phyloP scores from a whole-genome alignment of 768 basidiomycete genomes.

The Suillus luteus region DNA sequence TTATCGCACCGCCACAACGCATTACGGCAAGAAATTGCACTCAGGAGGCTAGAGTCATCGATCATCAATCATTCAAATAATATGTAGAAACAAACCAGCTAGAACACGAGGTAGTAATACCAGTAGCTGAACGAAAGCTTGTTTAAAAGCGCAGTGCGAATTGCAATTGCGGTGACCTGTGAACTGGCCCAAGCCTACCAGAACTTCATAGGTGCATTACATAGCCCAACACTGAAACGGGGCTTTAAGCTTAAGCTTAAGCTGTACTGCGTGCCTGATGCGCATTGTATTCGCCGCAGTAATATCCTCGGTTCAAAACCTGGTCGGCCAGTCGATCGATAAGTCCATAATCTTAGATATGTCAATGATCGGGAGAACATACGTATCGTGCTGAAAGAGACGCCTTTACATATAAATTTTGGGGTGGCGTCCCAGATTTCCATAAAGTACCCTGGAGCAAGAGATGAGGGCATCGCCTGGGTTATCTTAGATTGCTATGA shows the following conservation, averaged over 20 bases:
- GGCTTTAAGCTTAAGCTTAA: too few species aligned
- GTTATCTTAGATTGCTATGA: not conserved
- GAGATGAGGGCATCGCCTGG: not conserved
- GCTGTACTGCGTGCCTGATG: too few species aligned
- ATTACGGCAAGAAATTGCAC: not conserved
- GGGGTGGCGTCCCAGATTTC: not conserved
- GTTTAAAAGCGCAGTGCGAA: not conserved
- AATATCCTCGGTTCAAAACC: not conserved
- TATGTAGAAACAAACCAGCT: not conserved
- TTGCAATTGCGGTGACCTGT: not conserved
- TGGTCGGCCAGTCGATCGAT: not conserved
- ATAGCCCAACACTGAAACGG: not conserved
- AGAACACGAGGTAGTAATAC: not conserved
- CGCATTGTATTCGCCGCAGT: not conserved
- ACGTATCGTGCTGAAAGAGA: not conserved
- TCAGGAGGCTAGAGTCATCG: too few species aligned
- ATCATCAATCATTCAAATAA: too few species aligned
- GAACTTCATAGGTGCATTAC: not conserved
- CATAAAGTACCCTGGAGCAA: not conserved
- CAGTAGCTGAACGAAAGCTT: not conserved
- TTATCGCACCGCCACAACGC: not conserved
- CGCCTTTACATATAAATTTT: not conserved
- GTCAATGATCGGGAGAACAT: not conserved
- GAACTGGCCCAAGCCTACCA: not conserved
- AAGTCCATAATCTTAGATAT: not conserved